Conservation (phyloP, 345 rosid species). For the Cochlearia excelsa region DNA sequence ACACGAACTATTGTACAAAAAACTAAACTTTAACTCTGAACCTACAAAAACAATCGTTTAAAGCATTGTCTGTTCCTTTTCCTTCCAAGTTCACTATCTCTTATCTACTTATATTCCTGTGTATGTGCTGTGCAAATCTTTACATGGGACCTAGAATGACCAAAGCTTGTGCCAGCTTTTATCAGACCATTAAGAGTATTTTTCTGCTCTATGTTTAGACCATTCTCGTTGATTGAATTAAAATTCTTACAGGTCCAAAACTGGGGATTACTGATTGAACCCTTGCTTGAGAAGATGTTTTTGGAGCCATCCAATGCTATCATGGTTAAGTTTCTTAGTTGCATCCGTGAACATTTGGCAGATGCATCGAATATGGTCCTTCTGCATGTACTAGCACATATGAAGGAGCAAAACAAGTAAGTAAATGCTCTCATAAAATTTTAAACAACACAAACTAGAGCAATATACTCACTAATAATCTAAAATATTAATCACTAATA, state of each 20-base stretch:
- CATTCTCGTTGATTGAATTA: slow-evolving; percentile 15
- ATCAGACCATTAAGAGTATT: slow-evolving; percentile 7
- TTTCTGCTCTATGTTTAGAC: neutral
- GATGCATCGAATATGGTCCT: slow-evolving; percentile 57
- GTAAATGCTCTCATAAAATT: slow-evolving; percentile 24
- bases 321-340: slow-evolving; percentile 71
- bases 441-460: slow-evolving; percentile 10
- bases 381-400: slow-evolving; percentile 48
- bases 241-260: slow-evolving; percentile 57
- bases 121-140: slow-evolving; percentile 1
- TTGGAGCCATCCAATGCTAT: slow-evolving; percentile 82
- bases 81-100: slow-evolving; percentile 5
- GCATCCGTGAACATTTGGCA: slow-evolving; percentile 62
- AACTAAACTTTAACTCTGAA: slow-evolving; percentile 10
- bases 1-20: slow-evolving; percentile 1
- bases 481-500: neutral
- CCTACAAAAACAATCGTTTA: neutral
- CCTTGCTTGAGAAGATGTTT: slow-evolving; percentile 81
- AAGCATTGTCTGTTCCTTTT: slow-evolving; percentile 12
- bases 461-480: neutral
- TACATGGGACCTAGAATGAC: slow-evolving; percentile 6
- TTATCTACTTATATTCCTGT: slow-evolving; percentile 8
- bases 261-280: slow-evolving; percentile 60
- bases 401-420: slow-evolving; percentile 63
- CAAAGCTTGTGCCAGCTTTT: slow-evolving; percentile 21